Percentiles rank a stretch among this genome's conserved stretches.
These are phyloP conservation scores for Gymnopilus dilepis DNA, from an alignment of 768 basidiomycete genomes.

Conservation along the genomic window DNA sequence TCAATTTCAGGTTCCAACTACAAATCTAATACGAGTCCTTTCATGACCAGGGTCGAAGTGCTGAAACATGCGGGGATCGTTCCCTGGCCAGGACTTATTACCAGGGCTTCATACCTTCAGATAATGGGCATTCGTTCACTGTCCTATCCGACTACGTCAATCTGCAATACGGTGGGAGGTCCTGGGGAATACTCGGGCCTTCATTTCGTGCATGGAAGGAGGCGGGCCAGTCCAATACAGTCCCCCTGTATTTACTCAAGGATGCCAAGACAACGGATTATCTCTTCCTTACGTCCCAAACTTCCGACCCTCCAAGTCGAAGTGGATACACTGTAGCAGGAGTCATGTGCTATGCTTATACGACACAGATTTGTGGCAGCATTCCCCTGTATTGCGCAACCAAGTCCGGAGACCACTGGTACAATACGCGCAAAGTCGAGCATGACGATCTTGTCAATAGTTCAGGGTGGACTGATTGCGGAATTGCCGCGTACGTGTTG, in stretches of 20 bases:
- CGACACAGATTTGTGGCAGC: constrained; percentile 1
- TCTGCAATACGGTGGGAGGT: too few species aligned
- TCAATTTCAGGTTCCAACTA: too few species aligned
- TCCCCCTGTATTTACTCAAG: neutral
- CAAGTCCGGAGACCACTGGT: neutral
- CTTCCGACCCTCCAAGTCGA: neutral
- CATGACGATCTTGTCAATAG: neutral
- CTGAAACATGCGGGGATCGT: too few species aligned
- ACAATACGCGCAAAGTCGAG: neutral
- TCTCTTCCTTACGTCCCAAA: neutral
- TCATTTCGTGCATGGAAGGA: neutral
- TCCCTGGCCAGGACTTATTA: too few species aligned
- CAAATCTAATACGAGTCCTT: too few species aligned
- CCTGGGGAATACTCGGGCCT: neutral
- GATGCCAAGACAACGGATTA: neutral
- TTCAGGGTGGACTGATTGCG: neutral
- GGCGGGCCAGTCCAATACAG: neutral
- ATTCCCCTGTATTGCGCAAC: neutral
- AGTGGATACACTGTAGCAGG: neutral
- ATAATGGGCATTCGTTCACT: too few species aligned
- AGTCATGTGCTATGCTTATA: constrained; percentile 3
- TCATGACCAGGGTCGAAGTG: too few species aligned
- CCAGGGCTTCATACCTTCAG: too few species aligned
- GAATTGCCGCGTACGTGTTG: constrained; percentile 5
- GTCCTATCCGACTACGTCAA: too few species aligned